Base-by-base conservation (phyloP, 1,284 basidiomycete species). In the Rhodotorula sp. region DNA sequence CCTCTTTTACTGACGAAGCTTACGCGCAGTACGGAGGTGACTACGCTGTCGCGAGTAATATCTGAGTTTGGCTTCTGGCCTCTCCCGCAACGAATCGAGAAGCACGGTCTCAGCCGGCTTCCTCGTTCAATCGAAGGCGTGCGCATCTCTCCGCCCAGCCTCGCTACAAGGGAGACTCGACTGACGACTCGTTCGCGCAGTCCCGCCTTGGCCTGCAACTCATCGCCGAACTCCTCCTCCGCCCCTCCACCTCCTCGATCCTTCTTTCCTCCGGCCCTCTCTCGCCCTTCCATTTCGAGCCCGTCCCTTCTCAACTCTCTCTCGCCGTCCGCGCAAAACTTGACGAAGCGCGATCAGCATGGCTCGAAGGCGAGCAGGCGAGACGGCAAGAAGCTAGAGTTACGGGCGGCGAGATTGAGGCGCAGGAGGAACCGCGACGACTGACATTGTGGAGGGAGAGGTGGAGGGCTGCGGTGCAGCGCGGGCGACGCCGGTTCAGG, bases 41-140 rank as follows among this genome's bases (percentile, higher is more conserved):
- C 32, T 5, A 75, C 74, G 13, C 51, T 65, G n/a, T 66, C 74
- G 6, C 54, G 67, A 13, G 66, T 75, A 5, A 71, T 68, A n/a
- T 75, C 74, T 27, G 74, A 73, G 10, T 68, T 75, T 39, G 74
- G 69, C 27, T 73, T 75, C 52, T 73, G 74, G 74, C 67, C 72
- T 15, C 47, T 75, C 9, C 48, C 65, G 27, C 62, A 63, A 10
- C 66, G 71, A 4, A 73, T 75, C 22, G 74, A 75, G 36, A 59
- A 59, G 27, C 73, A 62, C 55, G 71, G 74, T 1, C 22, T 73
- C 17, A 44, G 47, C 15, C 67, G 70, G 17, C 59, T 71, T 1
- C 67, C 71, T 2, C 64, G 62, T 19, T 63, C 68, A 1, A 64
- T 64, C 44, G 62, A 70, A 29, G 70, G 72, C 48, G 73, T 74